Base-by-base conservation (phyloP, 2,329 filamentous ascomycete genomes). In the Byssochlamys sp. region DNA sequence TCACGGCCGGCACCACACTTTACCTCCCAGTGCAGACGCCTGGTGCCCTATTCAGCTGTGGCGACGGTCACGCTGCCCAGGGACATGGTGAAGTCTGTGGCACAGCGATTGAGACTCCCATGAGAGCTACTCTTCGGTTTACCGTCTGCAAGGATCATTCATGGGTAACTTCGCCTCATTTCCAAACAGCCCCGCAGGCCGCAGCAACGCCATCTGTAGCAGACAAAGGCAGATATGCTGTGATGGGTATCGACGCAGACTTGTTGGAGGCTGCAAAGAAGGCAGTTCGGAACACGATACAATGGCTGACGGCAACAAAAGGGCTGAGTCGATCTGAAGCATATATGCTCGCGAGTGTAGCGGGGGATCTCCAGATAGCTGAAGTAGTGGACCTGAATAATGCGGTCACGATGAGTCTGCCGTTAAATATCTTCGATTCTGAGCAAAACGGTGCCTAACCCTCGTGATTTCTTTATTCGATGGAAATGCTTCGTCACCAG, bases 301-400 rank as follows among this genome's bases (percentile, higher is more conserved):
- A 75, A 31, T 81, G 79, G 77, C 66, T 82, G 3, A 71, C 74
- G 10, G 71, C 67, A 2, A 77, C 76, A 33, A 80, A 78, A 65
- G 75, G 74, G 0, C 62, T 82, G 35, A 72, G 66, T 11, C 70
- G 75, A 51, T 69, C 69, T 5, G 80, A 82, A 61, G 78, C 76
- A 1, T 82, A 82, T 63, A 81, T 83, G 69, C 66, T 82, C 24
- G 73, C 74, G 27, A 80, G 78, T 58, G 75, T 82, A 11, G 77
- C 76, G 0, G 78, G 74, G 0, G 75, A 80, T 62, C 62, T 83
- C 61, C 78, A 77, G 60, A 78, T 81, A 64, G 75, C 73, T 3
- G 79, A 82, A 66, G 76, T 77, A 1, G 79, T 82, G 25, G 80
- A 81, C 59, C 78, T 82, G 75, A 77, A 82, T 60, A 81, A 76